phyloP scores from a whole-genome alignment of 2,329 filamentous ascomycete genomes.

The Ciborinia camelliae region DNA sequence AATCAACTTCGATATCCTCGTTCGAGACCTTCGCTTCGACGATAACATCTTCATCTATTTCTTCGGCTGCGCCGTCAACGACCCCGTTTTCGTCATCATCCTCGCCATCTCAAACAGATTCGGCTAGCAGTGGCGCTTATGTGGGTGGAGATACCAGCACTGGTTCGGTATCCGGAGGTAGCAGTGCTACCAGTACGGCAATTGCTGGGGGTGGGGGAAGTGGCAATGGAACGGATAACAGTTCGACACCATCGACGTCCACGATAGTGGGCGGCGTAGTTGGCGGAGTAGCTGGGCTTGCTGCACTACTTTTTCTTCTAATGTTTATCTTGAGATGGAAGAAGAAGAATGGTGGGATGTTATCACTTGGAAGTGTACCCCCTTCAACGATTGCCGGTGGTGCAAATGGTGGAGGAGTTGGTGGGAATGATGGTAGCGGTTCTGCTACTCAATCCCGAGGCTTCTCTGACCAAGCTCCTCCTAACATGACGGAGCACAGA shows the following conservation, averaged over 20 bases:
- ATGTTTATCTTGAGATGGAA: slow-evolving; percentile 54
- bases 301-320: slow-evolving; percentile 53
- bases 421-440: slow-evolving; percentile 35
- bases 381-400: slow-evolving; percentile 37
- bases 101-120: slow-evolving; percentile 14
- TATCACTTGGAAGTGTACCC: slow-evolving; percentile 41
- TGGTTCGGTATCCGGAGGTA: slow-evolving; percentile 7
- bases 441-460: slow-evolving; percentile 27
- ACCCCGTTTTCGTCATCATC: slow-evolving; percentile 13
- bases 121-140: slow-evolving; percentile 17
- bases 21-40: slow-evolving; percentile 19
- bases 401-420: slow-evolving; percentile 39
- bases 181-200: slow-evolving; percentile 25
- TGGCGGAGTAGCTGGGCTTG: slow-evolving; percentile 51
- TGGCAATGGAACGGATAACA: slow-evolving; percentile 17
- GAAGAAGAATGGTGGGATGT: slow-evolving; percentile 46
- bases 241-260: slow-evolving; percentile 29
- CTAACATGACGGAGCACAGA: slow-evolving; percentile 47
- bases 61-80: slow-evolving; percentile 21
- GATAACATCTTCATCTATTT: slow-evolving; percentile 12
- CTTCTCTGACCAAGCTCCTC: slow-evolving; percentile 25
- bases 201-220: slow-evolving; percentile 24
- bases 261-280: slow-evolving; percentile 36
- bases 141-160: slow-evolving; percentile 21
- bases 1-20: slow-evolving; percentile 19